Conservation (phyloP, 2,329 filamentous ascomycete species). For the Xylariales sp. region DNA sequence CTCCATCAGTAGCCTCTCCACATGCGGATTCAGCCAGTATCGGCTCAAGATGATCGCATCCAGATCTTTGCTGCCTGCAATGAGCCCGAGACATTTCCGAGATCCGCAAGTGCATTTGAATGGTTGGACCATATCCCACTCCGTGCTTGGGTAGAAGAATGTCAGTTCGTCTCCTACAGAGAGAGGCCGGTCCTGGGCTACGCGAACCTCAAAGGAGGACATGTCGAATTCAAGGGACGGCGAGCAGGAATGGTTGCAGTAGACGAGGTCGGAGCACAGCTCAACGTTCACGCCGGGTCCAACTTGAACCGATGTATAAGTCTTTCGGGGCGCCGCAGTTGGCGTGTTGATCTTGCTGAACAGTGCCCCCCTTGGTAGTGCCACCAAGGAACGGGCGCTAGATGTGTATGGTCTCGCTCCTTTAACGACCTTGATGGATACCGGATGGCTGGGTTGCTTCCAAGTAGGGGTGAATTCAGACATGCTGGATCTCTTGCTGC, state of each 20-base stretch:
- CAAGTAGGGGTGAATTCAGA: conserved; percentile 1
- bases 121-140: conserved; percentile 1
- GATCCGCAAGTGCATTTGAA: conserved; percentile 1
- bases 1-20: background rate
- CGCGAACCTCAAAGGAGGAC: background rate
- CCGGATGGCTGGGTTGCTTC: conserved; percentile 2
- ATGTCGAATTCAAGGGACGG: conserved; percentile 1
- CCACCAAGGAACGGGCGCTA: conserved; percentile 1
- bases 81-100: conserved; percentile 1
- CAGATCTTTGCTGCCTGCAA: background rate
- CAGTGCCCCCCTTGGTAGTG: background rate
- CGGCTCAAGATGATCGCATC: background rate
- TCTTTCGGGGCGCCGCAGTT: conserved; percentile 1
- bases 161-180: background rate
- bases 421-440: background rate
- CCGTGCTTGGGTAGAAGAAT: conserved; percentile 2
- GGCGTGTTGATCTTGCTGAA: conserved; percentile 1
- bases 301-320: background rate
- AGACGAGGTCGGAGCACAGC: conserved; percentile 2
- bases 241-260: conserved; percentile 1
- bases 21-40: background rate
- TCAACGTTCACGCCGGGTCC: background rate
- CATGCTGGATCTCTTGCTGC: background rate
- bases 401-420: conserved; percentile 2
- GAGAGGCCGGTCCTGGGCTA: background rate